Conservation (phyloP, 1,284 basidiomycete genomes). For the Anthracocystis walkeri region DNA sequence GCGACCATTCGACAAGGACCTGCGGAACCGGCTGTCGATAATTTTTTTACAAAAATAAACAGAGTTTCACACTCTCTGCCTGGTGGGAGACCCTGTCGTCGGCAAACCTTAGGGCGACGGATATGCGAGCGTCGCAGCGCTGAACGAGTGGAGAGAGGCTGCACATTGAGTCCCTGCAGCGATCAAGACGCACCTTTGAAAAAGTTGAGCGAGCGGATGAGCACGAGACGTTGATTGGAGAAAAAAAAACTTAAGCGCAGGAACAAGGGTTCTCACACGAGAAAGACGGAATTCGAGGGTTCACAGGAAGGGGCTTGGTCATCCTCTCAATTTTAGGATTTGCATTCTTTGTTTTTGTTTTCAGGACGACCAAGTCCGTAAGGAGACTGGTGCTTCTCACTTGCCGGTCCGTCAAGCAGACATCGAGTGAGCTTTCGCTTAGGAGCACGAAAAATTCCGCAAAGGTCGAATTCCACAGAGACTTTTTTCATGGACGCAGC, state of each 20-base stretch:
- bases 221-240: neutral
- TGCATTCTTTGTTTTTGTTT: neutral
- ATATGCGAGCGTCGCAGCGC: neutral
- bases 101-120: neutral
- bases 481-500: neutral
- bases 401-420: neutral
- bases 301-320: neutral
- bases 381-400: neutral
- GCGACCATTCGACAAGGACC: neutral
- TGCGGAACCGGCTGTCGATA: slow-evolving; percentile 5
- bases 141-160: neutral
- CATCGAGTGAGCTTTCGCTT: neutral
- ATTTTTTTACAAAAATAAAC: neutral
- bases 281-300: slow-evolving; percentile 1
- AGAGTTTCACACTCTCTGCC: neutral
- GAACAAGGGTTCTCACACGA: neutral
- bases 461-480: neutral
- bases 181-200: slow-evolving; percentile 8
- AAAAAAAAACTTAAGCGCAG: neutral
- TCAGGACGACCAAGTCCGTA: neutral
- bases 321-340: neutral
- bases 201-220: neutral
- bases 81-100: slow-evolving; percentile 7
- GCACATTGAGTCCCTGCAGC: slow-evolving; percentile 8
- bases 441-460: neutral